Evolutionary conservation across 2,329 filamentous ascomycete genomes (phyloP), one percentile per base, ranked within the genome.

Genomic region (Chrysosporium queenslandicum): DNA sequence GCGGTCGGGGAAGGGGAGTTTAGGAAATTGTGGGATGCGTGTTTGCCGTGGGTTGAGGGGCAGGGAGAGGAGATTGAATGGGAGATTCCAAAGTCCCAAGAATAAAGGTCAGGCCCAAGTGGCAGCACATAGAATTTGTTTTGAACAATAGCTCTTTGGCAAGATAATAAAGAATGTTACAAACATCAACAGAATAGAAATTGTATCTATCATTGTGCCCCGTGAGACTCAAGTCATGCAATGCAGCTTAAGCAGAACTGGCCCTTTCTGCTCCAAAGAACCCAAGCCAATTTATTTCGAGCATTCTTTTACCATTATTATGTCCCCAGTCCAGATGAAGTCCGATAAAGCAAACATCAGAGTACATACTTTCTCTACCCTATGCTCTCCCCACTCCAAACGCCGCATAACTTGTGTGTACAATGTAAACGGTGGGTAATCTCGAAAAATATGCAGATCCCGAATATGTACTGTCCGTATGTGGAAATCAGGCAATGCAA

Each of bases 31-130:
- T 55, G 51, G 53, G 50, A 55, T 21, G 55, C 51, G 14, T 55
- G 50, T 42, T 42, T 48, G 55, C 47, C 46, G 20, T 55, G 55
- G 55, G 21, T 57, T 3, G 43, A 56, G 20, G 53, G 55, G 16
- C 46, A 52, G 43, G 55, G 55, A 14, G 53, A 54, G 40, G 47
- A 56, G 11, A 43, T 37, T 16, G 54, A 53, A 12, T 53, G 40
- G 40, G 40, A 43, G n/a, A n/a, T n/a, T n/a, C n/a, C n/a, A n/a
- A n/a, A n/a, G n/a, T n/a, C n/a, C n/a, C n/a, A n/a, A n/a, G n/a
- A n/a, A n/a, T n/a, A n/a, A n/a, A n/a, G n/a, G n/a, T n/a, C n/a
- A n/a, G n/a, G n/a, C n/a, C n/a, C n/a, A n/a, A n/a, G n/a, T n/a
- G n/a, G n/a, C n/a, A n/a, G n/a, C n/a, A n/a, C n/a, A n/a, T n/a